A percentile compares a stretch with the other conserved stretches of the same genome.
Evolutionary conservation across 805 yeast species (phyloP).

Genomic region (Zygoascus flipseniorum): DNA sequence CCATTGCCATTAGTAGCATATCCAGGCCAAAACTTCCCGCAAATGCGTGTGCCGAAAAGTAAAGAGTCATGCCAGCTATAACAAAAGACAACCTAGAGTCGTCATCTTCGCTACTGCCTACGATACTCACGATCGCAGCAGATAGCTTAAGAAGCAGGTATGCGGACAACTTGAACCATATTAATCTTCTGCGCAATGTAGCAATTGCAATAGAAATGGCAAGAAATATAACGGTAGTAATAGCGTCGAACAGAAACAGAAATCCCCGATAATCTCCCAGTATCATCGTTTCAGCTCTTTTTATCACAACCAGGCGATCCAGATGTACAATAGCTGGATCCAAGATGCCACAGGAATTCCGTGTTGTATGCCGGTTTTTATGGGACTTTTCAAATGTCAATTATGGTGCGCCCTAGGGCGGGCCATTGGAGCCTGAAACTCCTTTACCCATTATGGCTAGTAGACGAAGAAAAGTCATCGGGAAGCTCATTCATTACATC

Average conservation of each 20-base stretch:
- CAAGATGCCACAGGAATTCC: too few species aligned
- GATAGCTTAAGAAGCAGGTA: neutral
- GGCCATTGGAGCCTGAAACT: too few species aligned
- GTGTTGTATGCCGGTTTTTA: neutral
- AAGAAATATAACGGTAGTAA: neutral
- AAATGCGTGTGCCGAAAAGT: neutral
- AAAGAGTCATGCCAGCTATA: neutral
- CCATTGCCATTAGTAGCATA: neutral
- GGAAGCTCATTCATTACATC: constrained; percentile 1
- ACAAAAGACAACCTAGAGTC: neutral
- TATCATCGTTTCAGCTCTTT: neutral
- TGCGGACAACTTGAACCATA: neutral
- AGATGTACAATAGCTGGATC: too few species aligned
- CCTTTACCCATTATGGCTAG: neutral
- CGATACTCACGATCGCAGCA: neutral
- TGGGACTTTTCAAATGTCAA: neutral
- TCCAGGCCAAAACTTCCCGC: neutral
- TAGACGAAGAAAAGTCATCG: constrained; percentile 1
- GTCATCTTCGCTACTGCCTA: neutral
- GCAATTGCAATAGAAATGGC: neutral
- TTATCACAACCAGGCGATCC: neutral
- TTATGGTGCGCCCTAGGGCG: neutral
- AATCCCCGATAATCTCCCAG: neutral
- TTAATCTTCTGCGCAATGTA: neutral
- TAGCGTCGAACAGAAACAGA: neutral